Evolutionary conservation across 352 stramenopile genomes (phyloP).

Genomic region (Phytophthora podocarpi): DNA sequence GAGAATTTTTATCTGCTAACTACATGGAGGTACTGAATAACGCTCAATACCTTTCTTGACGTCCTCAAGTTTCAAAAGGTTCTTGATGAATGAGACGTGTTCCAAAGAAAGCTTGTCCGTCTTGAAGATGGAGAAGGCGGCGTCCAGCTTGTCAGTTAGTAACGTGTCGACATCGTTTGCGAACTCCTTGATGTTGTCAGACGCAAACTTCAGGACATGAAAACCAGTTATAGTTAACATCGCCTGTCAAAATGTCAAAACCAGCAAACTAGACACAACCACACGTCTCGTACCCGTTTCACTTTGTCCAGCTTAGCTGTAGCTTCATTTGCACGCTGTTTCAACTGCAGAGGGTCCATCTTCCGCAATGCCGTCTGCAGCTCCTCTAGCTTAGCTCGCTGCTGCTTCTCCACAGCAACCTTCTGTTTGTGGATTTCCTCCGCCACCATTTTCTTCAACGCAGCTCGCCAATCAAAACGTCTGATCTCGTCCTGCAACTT

Average conservation of each 20-base stretch:
- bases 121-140: conserved; percentile 58
- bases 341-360: conserved; percentile 48
- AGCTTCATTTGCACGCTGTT: conserved; percentile 50
- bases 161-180: conserved; percentile 54
- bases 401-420: conserved; percentile 44
- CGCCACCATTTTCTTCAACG: conserved; percentile 57
- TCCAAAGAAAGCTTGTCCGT: conserved; percentile 59
- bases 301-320: conserved; percentile 55
- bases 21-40: neutral
- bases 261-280: neutral
- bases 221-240: neutral
- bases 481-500: conserved; percentile 69
- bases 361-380: conserved; percentile 47
- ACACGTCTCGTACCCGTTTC: conserved; percentile 36
- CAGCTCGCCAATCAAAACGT: conserved; percentile 67
- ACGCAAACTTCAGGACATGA: conserved; percentile 35
- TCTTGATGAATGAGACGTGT: conserved; percentile 60
- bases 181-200: conserved; percentile 57
- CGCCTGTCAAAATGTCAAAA: no score
- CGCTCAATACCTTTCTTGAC: conserved; percentile 33
- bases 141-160: conserved; percentile 59
- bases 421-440: conserved; percentile 72
- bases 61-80: conserved; percentile 57
- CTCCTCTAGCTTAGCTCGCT: conserved; percentile 53
- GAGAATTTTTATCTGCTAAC: neutral